A percentile compares a stretch with the other conserved stretches of the same genome.
phyloP scores from a whole-genome alignment of 352 stramenopile species.

The Phytophthora pinifolia region DNA sequence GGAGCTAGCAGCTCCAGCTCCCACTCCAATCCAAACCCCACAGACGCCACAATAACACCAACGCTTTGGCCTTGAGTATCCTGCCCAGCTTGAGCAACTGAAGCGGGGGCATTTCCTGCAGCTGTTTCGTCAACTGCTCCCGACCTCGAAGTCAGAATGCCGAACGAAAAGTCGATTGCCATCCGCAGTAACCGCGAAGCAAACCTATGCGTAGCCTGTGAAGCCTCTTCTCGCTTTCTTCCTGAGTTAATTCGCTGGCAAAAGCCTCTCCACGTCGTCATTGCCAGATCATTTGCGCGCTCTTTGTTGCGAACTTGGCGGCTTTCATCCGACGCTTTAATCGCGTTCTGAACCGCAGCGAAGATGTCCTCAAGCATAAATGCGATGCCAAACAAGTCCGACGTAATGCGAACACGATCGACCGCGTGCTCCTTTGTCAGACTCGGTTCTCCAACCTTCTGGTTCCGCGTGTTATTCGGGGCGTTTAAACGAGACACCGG shows the following conservation, averaged over 20 bases:
- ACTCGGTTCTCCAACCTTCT: background rate
- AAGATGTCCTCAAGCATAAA: constrained; percentile 54
- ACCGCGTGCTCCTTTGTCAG: background rate
- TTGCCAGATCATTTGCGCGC: constrained; percentile 10
- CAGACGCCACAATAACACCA: constrained; percentile 17
- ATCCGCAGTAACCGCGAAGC: constrained; percentile 43
- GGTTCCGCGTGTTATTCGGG: too few relatives aligned
- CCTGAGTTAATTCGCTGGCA: constrained; percentile 37
- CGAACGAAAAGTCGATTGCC: constrained; percentile 59
- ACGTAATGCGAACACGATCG: constrained; percentile 17
- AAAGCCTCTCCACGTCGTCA: constrained; percentile 43
- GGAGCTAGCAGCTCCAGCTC: constrained; percentile 48
- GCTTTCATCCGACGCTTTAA: constrained; percentile 24
- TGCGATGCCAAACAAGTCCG: constrained; percentile 44
- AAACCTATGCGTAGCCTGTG: constrained; percentile 29
- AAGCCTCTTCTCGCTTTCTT: constrained; percentile 1
- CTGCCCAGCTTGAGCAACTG: constrained; percentile 4
- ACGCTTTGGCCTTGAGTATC: background rate
- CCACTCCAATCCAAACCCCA: constrained; percentile 42
- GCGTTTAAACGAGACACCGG: background rate
- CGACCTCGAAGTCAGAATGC: constrained; percentile 21
- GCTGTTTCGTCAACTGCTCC: background rate
- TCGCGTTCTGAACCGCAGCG: constrained; percentile 34
- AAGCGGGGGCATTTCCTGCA: constrained; percentile 10
- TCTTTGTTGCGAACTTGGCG: constrained; percentile 1